phyloP scores from a whole-genome alignment of 2,329 filamentous ascomycete species.

The Thermochaetoides dissita region DNA sequence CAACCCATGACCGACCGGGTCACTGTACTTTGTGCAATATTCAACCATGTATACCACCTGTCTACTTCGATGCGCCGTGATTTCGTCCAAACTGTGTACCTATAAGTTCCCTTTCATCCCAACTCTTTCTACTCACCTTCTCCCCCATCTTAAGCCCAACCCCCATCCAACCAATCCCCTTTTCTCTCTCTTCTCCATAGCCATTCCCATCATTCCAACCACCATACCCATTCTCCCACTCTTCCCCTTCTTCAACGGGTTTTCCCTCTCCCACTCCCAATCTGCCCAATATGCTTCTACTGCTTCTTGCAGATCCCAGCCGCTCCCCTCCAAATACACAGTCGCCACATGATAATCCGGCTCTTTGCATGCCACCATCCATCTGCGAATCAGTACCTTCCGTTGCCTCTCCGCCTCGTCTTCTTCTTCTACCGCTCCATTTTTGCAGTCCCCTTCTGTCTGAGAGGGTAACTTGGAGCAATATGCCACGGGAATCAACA shows the following conservation, averaged over 20 bases:
- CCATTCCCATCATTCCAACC: background rate
- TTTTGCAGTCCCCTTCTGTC: constrained; percentile 27
- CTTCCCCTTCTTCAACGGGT: constrained; percentile 36
- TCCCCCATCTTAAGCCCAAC: background rate
- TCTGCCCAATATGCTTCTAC: constrained; percentile 54
- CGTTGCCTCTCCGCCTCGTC: constrained; percentile 60
- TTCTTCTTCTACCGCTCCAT: constrained; percentile 45
- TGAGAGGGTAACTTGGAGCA: constrained; percentile 51
- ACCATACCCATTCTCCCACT: constrained; percentile 13
- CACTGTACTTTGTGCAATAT: too few species aligned
- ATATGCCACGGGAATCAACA: constrained; percentile 57
- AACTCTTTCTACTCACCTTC: background rate
- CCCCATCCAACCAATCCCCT: background rate
- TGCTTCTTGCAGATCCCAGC: constrained; percentile 52
- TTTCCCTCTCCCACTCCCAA: constrained; percentile 59
- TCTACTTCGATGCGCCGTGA: too few species aligned
- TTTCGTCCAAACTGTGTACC: too few species aligned
- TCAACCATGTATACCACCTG: too few species aligned
- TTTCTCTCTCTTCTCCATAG: background rate
- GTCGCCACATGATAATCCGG: constrained; percentile 62
- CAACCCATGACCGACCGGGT: too few species aligned
- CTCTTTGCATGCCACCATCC: constrained; percentile 69
- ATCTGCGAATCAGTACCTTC: constrained; percentile 57
- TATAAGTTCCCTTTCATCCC: too few species aligned
- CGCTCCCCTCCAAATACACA: constrained; percentile 57